Evolutionary conservation across 73 alveolate species (phyloP), one percentile per base, ranked within the genome.

Genomic region (Paramecium caudatum): DNA sequence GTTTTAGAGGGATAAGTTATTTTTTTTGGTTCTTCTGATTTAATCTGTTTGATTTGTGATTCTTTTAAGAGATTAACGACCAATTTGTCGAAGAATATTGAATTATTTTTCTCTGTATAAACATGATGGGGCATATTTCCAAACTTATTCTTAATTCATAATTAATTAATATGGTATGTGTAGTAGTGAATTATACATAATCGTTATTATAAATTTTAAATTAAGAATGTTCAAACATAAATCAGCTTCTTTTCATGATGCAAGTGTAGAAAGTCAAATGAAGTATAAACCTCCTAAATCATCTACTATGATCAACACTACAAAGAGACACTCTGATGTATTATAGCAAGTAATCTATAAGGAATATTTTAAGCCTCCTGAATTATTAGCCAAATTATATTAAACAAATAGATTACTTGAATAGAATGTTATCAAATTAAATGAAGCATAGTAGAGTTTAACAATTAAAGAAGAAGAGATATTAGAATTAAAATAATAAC

Each of bases 241-340:
- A 65, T 65, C 83, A 65, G 49, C 83, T 65, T 65, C 83, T 25
- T 65, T 65, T 36, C 49, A 65, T 65, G 83, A 65, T 65, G 49
- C 47, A 33, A 36, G 50, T 8, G 17, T 33, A 7, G 83, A 65
- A 0, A 65, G 48, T n/a, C 32, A 65, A 65, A 10, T 65, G 47
- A 65, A 36, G 34, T 65, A 25, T 12, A 65, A 65, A 16, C 47
- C 50, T 33, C 83, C 83, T n/a, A 36, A 65, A 33, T 43, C 83
- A 30, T 33, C 27, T 32, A 32, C 34, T 17, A 65, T 55, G 7
- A 27, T 43, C 12, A 55, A 55, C 30, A 27, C 83, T 2, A 65
- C 50, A 3, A 65, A 65, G 34, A 65, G 83, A 36, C 27, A 65
- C 39, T 65, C 83, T 1, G 83, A 65, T 13, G 83, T 65, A 17